Conservation (phyloP, 192 early-diverging fungal species). For the Coemansia sp. region DNA sequence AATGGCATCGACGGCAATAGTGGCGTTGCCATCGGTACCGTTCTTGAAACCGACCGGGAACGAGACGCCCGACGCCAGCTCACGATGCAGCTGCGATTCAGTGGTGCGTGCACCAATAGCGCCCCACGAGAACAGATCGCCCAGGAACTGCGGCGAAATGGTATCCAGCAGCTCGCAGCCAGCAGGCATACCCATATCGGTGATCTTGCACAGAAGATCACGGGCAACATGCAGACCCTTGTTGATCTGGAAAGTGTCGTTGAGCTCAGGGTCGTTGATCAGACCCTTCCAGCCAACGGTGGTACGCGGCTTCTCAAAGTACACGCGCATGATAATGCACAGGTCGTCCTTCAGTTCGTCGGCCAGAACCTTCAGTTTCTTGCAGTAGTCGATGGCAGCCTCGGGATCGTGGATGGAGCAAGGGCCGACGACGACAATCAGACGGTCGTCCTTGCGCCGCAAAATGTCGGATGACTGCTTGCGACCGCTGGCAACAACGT, state of each 20-base stretch:
- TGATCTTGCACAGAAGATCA: constrained; percentile 65
- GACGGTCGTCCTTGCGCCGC: constrained; percentile 70
- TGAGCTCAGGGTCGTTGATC: constrained; percentile 77
- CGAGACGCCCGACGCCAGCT: constrained; percentile 79
- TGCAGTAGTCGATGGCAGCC: constrained; percentile 76
- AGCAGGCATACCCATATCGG: constrained; percentile 71
- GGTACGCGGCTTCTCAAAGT: constrained; percentile 85
- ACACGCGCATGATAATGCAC: constrained; percentile 78
- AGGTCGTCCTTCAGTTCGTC: constrained; percentile 61
- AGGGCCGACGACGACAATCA: constrained; percentile 83
- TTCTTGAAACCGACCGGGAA: constrained; percentile 83
- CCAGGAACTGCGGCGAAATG: constrained; percentile 79
- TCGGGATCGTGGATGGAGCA: constrained; percentile 82
- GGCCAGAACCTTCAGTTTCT: constrained; percentile 61
- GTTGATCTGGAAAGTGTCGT: constrained; percentile 76
- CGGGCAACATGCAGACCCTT: constrained; percentile 79
- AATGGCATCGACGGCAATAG: constrained; percentile 90
- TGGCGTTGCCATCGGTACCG: constrained; percentile 77
- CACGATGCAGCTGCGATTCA: constrained; percentile 81
- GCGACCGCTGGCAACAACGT: constrained; percentile 56
- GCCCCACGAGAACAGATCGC: constrained; percentile 74
- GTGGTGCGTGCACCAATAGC: constrained; percentile 84
- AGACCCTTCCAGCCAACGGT: constrained; percentile 94
- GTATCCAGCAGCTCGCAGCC: constrained; percentile 80
- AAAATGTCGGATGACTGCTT: constrained; percentile 73